Percentiles rank a stretch among this genome's conserved stretches.
Conservation (phyloP, 2,329 filamentous ascomycete genomes). For the Paradendryphiella salina region DNA sequence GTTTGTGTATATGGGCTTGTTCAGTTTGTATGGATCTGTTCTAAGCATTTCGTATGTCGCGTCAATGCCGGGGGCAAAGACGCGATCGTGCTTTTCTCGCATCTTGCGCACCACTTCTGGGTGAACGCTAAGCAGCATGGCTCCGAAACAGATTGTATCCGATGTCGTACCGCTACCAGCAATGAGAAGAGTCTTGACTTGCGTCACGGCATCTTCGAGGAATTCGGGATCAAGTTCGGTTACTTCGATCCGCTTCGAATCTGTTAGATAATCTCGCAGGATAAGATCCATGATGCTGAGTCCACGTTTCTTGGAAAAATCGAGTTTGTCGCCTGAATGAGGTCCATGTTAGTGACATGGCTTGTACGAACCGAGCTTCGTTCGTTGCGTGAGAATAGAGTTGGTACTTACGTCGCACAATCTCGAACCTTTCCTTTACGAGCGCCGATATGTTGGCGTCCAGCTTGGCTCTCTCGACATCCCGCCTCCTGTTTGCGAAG, state of each 20-base stretch:
- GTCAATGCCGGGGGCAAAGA: slow-evolving; percentile 53
- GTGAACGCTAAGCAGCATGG: slow-evolving; percentile 37
- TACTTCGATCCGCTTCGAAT: slow-evolving; percentile 20
- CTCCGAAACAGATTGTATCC: slow-evolving; percentile 35
- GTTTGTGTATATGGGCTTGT: slow-evolving; percentile 56
- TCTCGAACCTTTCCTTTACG: slow-evolving; percentile 45
- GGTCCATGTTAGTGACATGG: neutral
- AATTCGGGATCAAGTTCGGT: slow-evolving; percentile 40
- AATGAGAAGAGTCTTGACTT: slow-evolving; percentile 49
- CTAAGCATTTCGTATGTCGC: slow-evolving; percentile 48
- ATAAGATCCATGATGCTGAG: slow-evolving; percentile 44
- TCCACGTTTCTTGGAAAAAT: slow-evolving; percentile 44
- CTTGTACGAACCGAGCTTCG: neutral
- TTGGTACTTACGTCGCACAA: slow-evolving; percentile 13
- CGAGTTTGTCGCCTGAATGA: slow-evolving; percentile 30
- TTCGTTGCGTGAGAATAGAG: too few species aligned
- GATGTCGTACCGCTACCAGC: slow-evolving; percentile 52
- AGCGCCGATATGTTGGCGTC: slow-evolving; percentile 40
- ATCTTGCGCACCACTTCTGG: slow-evolving; percentile 39
- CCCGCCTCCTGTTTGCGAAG: slow-evolving; percentile 14
- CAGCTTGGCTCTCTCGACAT: slow-evolving; percentile 26
- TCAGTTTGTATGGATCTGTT: slow-evolving; percentile 53
- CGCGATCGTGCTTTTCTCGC: slow-evolving; percentile 55
- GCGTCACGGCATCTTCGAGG: slow-evolving; percentile 41
- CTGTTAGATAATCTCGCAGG: slow-evolving; percentile 33